Conservation (phyloP, 164 flowering plant species). For the Umbilicus rupestris region DNA sequence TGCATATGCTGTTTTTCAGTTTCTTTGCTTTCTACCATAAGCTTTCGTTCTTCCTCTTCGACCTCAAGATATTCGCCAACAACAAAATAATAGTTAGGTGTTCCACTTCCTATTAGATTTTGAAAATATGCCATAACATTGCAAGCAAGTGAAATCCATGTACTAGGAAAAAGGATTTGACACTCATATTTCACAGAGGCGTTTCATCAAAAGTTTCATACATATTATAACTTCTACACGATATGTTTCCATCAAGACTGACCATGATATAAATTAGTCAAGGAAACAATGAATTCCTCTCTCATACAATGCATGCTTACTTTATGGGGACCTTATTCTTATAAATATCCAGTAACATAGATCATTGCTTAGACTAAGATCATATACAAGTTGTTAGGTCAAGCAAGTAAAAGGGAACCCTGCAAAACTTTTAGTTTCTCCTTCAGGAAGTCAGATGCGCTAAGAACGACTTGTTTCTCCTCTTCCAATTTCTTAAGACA, state of each 20-base stretch:
- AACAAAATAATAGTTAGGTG: not conserved
- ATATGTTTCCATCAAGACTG: no score
- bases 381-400: no score
- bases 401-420: not conserved
- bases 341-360: no score
- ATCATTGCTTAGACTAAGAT: no score
- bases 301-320: no score
- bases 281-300: no score
- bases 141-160: not conserved
- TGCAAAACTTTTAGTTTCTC: constrained; percentile 84
- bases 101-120: not conserved
- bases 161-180: not conserved
- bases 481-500: constrained; percentile 79
- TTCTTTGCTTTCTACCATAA: constrained; percentile 77
- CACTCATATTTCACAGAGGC: not conserved
- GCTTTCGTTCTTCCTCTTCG: constrained; percentile 92
- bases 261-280: not conserved
- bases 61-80: constrained; percentile 33
- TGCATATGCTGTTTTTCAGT: constrained; percentile 68
- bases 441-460: constrained; percentile 76
- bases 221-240: not conserved
- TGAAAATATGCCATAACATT: not conserved
- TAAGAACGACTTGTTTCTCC: constrained; percentile 66
- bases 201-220: not conserved
- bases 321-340: no score